Percentiles rank a stretch among this genome's conserved stretches.
Evolutionary conservation across 345 rosid genomes (phyloP).

Genomic region (Erucastrum elatum): DNA sequence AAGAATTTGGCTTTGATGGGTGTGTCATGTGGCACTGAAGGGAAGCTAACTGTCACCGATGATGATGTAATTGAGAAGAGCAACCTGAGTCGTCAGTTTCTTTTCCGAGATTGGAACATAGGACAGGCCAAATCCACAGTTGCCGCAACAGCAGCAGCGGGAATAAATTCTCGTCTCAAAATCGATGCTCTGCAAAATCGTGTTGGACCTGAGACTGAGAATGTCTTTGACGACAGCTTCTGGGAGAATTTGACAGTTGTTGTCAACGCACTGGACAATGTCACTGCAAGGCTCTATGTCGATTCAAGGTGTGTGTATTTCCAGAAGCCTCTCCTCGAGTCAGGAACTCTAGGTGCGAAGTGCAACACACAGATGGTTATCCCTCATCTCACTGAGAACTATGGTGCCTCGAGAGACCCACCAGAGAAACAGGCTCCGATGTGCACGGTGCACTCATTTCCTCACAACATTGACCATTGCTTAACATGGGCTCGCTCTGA

Average conservation of each 20-base stretch:
- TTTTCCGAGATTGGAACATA: constrained; percentile 76
- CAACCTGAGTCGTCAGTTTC: constrained; percentile 76
- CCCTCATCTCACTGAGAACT: constrained; percentile 90
- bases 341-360: constrained; percentile 87
- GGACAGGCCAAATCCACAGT: constrained; percentile 83
- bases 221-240: constrained; percentile 75
- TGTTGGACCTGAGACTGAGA: constrained; percentile 62
- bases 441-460: constrained; percentile 97
- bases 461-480: constrained; percentile 95
- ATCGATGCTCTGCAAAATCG: constrained; percentile 69
- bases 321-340: constrained; percentile 93
- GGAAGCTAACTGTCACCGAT: constrained; percentile 68
- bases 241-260: constrained; percentile 81
- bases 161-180: constrained; percentile 62
- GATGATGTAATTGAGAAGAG: constrained; percentile 86
- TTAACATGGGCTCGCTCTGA: constrained; percentile 95
- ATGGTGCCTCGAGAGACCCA: constrained; percentile 92
- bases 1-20: constrained; percentile 89
- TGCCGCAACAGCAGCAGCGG: constrained; percentile 65
- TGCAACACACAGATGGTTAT: constrained; percentile 99
- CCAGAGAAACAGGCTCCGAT: constrained; percentile 98
- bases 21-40: constrained; percentile 60
- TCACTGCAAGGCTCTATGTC: constrained; percentile 86
- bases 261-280: constrained; percentile 84
- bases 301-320: constrained; percentile 91